Conservation (phyloP, 2,329 filamentous ascomycete species). For the Aspergillus neoniger region DNA sequence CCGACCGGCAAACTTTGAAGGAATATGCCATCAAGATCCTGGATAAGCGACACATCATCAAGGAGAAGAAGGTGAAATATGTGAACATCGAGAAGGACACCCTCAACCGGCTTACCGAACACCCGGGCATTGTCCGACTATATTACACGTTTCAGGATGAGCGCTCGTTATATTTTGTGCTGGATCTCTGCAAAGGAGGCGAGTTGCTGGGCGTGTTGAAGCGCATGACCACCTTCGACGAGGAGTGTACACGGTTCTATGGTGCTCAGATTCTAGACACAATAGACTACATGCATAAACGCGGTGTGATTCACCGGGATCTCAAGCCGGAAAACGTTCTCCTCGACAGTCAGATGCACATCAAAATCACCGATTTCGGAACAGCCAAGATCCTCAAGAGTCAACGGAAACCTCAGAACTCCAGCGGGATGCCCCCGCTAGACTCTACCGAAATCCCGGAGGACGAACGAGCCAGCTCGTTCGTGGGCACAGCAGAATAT, state of each 20-base stretch:
- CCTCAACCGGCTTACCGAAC: constrained; percentile 90
- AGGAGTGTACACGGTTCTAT: constrained; percentile 93
- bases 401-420: constrained; percentile 46
- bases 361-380: constrained; percentile 98
- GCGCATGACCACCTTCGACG: constrained; percentile 89
- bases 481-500: constrained; percentile 97
- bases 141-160: constrained; percentile 99
- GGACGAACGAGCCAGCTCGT: constrained; percentile 80
- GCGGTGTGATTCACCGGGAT: constrained; percentile 94
- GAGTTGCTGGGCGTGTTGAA: constrained; percentile 92
- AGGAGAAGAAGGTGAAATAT: constrained; percentile 99
- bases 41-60: constrained; percentile 98
- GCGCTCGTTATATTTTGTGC: constrained; percentile 90
- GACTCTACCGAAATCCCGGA: constrained; percentile 60
- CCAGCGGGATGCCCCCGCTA: constrained; percentile 49
- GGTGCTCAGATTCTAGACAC: constrained; percentile 93
- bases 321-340: constrained; percentile 97
- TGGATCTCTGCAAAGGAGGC: constrained; percentile 89
- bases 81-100: constrained; percentile 99
- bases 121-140: constrained; percentile 91
- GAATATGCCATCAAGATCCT: constrained; percentile 98
- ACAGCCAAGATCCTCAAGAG: constrained; percentile 87
- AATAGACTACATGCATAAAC: constrained; percentile 96
- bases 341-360: constrained; percentile 91
- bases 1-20: constrained; percentile 88